Evolutionary conservation across 2,329 filamentous ascomycete species (phyloP), one percentile per base, ranked within the genome.

Genomic region (Polytolypa hystricis): DNA sequence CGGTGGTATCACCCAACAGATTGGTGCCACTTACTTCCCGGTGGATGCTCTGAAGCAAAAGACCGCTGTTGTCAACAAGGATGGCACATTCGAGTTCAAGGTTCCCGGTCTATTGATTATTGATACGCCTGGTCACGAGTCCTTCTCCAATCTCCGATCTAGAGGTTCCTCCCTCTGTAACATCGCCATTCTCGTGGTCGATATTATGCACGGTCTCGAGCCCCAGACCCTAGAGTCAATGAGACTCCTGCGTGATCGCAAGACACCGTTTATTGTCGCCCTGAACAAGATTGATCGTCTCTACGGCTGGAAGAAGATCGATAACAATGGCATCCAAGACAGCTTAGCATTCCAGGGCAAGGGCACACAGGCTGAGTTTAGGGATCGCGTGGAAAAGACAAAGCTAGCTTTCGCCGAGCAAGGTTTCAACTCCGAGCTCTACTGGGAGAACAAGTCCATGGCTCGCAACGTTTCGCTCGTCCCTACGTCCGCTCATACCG

Each of bases 281-380:
- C 71, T 98, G 56, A 98, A 98, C 80, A 98, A 98, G 72, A 96
- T 98, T 49, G 91, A 98, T 76, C 86, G 91, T 75, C 78, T 98
- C 11, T 98, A 95, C 58, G 86, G 85, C 58, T 98, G 93, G 91
- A 94, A 94, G 71, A 86, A 89, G 68, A 85, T 95, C 43, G 86
- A 91, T 54, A 94, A 98, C 74, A 98, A 98, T 58, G 91, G 91
- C 41, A 96, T 98, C 74, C 79, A 85, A 54, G 89, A 96, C 60
- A 89, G 81, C 64, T 69, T 98, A 58, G 76, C 77, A 27, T 72
- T 93, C 52, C 91, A 98, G 66, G 93, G 78, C 68, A 91, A 89
- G 66, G 80, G 82, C 35, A 87, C 95, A 8, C 84, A 94, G 65
- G 84, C 84, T 59, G 91, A 98, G 62, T 98, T 98, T 68, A 76